A percentile compares a stretch with the other conserved stretches of the same genome.
Evolutionary conservation across 768 basidiomycete species (phyloP).

Genomic region (Mycena pura): DNA sequence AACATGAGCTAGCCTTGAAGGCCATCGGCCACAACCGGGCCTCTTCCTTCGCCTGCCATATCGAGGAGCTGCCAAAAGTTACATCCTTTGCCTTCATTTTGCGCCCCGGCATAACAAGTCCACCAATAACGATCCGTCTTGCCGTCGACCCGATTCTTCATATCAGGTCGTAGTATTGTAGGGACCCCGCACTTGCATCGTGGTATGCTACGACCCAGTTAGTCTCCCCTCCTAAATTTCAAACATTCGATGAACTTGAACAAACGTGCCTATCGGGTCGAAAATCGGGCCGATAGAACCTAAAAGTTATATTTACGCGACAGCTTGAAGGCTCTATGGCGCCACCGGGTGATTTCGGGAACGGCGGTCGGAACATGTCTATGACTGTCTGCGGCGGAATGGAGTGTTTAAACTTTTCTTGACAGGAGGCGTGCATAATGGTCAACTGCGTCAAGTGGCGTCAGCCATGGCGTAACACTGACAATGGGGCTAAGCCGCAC

Average conservation of each 20-base stretch:
- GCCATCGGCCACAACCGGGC: slow-evolving; percentile 43
- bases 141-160: slow-evolving; percentile 72
- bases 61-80: slow-evolving; percentile 78
- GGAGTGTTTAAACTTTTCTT: slow-evolving; percentile 83
- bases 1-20: background rate
- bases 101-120: slow-evolving; percentile 80
- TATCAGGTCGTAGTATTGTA: slow-evolving; percentile 74
- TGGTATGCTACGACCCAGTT: slow-evolving; percentile 52
- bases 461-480: background rate
- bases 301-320: slow-evolving; percentile 86
- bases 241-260: too few species aligned
- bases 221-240: background rate
- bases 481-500: slow-evolving; percentile 45
- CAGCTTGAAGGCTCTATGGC: slow-evolving; percentile 60
- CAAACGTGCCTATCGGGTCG: slow-evolving; percentile 43
- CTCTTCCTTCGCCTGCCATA: slow-evolving; percentile 69
- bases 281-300: slow-evolving; percentile 88
- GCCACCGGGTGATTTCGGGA: slow-evolving; percentile 41
- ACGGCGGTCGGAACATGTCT: slow-evolving; percentile 73
- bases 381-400: slow-evolving; percentile 75
- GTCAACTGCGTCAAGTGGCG: slow-evolving; percentile 57
- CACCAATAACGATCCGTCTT: slow-evolving; percentile 76
- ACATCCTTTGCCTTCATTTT: slow-evolving; percentile 86
- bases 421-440: slow-evolving; percentile 89
- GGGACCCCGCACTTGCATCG: slow-evolving; percentile 77